phyloP scores from a whole-genome alignment of 805 yeast genomes.

The Priceomyces haplophilus region DNA sequence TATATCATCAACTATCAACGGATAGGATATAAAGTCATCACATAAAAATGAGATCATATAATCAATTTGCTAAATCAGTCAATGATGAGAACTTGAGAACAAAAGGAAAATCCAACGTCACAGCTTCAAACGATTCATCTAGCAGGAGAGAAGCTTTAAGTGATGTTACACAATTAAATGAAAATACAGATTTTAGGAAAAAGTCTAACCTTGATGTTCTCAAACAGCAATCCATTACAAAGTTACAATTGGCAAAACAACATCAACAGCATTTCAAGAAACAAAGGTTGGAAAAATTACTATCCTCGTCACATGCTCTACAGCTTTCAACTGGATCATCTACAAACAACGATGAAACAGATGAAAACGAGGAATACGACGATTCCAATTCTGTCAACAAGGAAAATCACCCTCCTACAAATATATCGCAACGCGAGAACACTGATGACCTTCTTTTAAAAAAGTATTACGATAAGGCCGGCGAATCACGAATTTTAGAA shows the following conservation, averaged over 20 bases:
- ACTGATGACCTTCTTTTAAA: conserved; percentile 9
- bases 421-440: conserved; percentile 2
- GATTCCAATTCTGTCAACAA: conserved; percentile 11
- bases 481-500: conserved; percentile 1
- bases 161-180: conserved; percentile 26
- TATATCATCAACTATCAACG: background rate
- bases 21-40: background rate
- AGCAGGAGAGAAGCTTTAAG: conserved; percentile 26
- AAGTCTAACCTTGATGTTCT: conserved; percentile 3
- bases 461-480: conserved; percentile 7
- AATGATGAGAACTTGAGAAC: conserved; percentile 19
- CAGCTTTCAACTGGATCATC: conserved; percentile 4
- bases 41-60: conserved; percentile 12
- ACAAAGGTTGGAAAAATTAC: conserved; percentile 17
- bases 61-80: conserved; percentile 9
- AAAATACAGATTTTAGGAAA: conserved; percentile 13
- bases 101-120: conserved; percentile 6
- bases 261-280: conserved; percentile 18
- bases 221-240: conserved; percentile 10
- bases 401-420: conserved; percentile 10
- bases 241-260: conserved; percentile 18
- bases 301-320: conserved; percentile 1
- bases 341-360: conserved; percentile 14
- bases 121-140: conserved; percentile 3
- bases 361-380: conserved; percentile 12